These are phyloP conservation scores for Penicillium hordei DNA, from an alignment of 2,329 filamentous ascomycete species.

Conservation along the genomic window DNA sequence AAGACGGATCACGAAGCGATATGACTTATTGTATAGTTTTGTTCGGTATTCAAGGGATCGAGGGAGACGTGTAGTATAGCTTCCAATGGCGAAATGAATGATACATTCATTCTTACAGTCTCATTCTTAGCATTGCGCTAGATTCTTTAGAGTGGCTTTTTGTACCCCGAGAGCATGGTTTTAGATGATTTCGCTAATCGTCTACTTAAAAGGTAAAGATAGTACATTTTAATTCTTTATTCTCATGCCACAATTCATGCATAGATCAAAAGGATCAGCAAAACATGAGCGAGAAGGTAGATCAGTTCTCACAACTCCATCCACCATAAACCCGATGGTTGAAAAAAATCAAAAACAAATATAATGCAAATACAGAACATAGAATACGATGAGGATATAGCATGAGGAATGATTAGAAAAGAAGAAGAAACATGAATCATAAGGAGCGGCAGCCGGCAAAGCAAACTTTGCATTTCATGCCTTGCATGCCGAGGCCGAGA, in stretches of 20 bases:
- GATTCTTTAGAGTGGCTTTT: neutral
- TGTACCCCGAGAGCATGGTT: neutral
- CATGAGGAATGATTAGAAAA: conserved; percentile 5
- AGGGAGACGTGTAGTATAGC: neutral
- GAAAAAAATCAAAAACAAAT: neutral
- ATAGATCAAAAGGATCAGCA: neutral
- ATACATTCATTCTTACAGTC: neutral
- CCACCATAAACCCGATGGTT: neutral
- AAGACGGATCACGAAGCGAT: neutral
- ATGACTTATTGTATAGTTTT: neutral
- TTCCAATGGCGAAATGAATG: neutral
- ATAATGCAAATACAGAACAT: neutral
- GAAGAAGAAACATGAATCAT: conserved; percentile 25
- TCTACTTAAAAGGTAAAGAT: neutral
- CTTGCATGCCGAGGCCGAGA: neutral
- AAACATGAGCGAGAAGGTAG: conserved; percentile 10
- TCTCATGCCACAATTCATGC: conserved; percentile 12
- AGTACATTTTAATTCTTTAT: conserved; percentile 12
- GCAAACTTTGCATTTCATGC: neutral
- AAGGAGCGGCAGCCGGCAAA: conserved; percentile 2
- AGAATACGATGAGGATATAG: conserved; percentile 5
- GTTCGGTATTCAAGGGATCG: neutral
- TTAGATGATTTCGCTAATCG: neutral
- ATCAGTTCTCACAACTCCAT: neutral
- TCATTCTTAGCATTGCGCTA: neutral